Conservation (phyloP, 345 rosid species). For the Dipteronia sinensis region DNA sequence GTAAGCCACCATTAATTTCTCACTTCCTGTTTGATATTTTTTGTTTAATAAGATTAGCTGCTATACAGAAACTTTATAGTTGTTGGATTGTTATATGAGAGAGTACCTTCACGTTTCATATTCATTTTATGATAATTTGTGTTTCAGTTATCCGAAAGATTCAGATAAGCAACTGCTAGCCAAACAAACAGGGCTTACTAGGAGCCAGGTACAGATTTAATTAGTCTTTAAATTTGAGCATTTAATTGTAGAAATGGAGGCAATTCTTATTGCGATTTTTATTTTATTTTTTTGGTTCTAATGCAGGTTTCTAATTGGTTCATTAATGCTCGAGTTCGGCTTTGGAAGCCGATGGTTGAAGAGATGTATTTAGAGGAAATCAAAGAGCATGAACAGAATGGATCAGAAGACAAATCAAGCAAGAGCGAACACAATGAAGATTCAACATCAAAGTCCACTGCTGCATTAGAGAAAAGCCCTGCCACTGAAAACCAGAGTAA, state of each 20-base stretch:
- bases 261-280: not conserved
- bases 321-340: constrained; percentile 96
- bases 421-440: constrained; percentile 64
- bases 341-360: constrained; percentile 99
- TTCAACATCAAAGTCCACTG: constrained; percentile 58
- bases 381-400: constrained; percentile 73
- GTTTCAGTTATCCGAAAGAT: constrained; percentile 87
- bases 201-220: constrained; percentile 66
- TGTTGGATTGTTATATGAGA: too few species aligned
- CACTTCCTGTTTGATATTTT: not conserved
- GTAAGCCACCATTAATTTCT: constrained; percentile 40
- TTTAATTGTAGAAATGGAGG: not conserved
- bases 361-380: constrained; percentile 93
- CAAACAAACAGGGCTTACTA: constrained; percentile 91
- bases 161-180: constrained; percentile 94
- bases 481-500: constrained; percentile 32
- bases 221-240: not conserved
- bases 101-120: not conserved
- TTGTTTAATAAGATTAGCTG: too few species aligned
- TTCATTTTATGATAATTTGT: not conserved
- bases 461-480: constrained; percentile 50
- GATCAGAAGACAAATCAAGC: constrained; percentile 62
- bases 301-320: constrained; percentile 96
- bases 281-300: not conserved
- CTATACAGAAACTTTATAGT: too few species aligned